A percentile compares a stretch with the other conserved stretches of the same genome.
Conservation (phyloP, 2,329 filamentous ascomycete species). For the Cordyceps javanica region DNA sequence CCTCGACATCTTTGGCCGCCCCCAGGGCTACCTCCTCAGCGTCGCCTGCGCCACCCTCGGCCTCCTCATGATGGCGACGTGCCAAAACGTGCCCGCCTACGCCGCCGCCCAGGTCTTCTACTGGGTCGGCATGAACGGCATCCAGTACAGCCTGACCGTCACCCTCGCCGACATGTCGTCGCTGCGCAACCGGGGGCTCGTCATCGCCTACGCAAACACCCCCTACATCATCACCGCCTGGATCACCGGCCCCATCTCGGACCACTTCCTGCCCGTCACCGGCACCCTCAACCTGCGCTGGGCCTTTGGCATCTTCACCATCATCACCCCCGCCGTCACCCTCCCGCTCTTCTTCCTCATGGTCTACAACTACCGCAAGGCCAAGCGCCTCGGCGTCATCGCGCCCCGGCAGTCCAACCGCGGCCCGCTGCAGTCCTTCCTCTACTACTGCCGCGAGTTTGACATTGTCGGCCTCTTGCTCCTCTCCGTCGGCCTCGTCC, state of each 20-base stretch:
- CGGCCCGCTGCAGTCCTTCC: conserved; percentile 29
- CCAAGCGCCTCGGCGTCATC: conserved; percentile 40
- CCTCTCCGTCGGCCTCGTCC: conserved; percentile 42
- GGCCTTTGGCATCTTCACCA: conserved; percentile 58
- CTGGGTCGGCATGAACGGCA: conserved; percentile 43
- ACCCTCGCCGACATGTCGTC: conserved; percentile 54
- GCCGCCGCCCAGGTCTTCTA: conserved; percentile 45
- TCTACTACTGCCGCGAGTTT: conserved; percentile 46
- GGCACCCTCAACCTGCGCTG: conserved; percentile 52
- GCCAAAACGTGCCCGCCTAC: conserved; percentile 37
- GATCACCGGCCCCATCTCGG: conserved; percentile 49
- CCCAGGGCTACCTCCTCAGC: conserved; percentile 27
- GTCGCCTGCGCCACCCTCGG: conserved; percentile 32
- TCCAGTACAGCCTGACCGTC: conserved; percentile 53
- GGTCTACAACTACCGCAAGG: conserved; percentile 46
- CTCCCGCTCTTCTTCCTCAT: conserved; percentile 50
- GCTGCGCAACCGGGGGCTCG: conserved; percentile 24
- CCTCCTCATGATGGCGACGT: conserved; percentile 48
- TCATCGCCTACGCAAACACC: conserved; percentile 24
- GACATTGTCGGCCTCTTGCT: conserved; percentile 47
- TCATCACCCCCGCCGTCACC: conserved; percentile 53
- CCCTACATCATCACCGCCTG: conserved; percentile 49
- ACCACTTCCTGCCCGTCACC: conserved; percentile 31
- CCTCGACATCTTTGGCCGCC: conserved; percentile 30
- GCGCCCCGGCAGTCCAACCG: conserved; percentile 27